Conservation (phyloP, 192 early-diverging fungal genomes). For the Podochytrium sp. region DNA sequence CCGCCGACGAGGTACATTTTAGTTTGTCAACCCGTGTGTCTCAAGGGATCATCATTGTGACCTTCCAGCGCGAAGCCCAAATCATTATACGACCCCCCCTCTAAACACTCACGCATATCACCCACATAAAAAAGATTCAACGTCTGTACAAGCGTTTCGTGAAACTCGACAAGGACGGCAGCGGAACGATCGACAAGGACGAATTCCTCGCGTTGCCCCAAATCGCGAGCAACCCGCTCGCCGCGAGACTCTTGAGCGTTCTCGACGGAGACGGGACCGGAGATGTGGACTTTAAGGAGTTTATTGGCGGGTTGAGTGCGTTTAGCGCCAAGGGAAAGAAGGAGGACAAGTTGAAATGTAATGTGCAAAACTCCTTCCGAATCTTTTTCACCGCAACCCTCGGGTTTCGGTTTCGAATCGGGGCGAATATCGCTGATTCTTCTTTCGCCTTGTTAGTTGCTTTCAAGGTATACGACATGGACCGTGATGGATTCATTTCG, state of each 20-base stretch:
- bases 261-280: slow-evolving; percentile 98
- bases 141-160: slow-evolving; percentile 98
- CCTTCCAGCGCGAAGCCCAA: not conserved
- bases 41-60: not conserved
- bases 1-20: slow-evolving; percentile 44
- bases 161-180: slow-evolving; percentile 96
- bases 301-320: slow-evolving; percentile 90
- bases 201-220: slow-evolving; percentile 97
- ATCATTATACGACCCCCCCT: not conserved
- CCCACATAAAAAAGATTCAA: slow-evolving; percentile 70
- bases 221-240: slow-evolving; percentile 97
- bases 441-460: too few species aligned
- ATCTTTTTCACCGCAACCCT: too few species aligned
- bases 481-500: slow-evolving; percentile 97
- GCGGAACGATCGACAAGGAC: slow-evolving; percentile 95
- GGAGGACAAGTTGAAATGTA: slow-evolving; percentile 93
- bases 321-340: slow-evolving; percentile 95
- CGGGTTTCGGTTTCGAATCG: too few species aligned
- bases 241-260: slow-evolving; percentile 92
- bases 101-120: too few species aligned
- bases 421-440: too few species aligned
- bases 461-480: slow-evolving; percentile 99
- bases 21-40: not conserved
- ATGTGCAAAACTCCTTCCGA: too few species aligned
- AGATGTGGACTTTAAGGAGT: slow-evolving; percentile 99